Conservation (phyloP, 2,329 filamentous ascomycete species). For the Hypoxylon sp. region DNA sequence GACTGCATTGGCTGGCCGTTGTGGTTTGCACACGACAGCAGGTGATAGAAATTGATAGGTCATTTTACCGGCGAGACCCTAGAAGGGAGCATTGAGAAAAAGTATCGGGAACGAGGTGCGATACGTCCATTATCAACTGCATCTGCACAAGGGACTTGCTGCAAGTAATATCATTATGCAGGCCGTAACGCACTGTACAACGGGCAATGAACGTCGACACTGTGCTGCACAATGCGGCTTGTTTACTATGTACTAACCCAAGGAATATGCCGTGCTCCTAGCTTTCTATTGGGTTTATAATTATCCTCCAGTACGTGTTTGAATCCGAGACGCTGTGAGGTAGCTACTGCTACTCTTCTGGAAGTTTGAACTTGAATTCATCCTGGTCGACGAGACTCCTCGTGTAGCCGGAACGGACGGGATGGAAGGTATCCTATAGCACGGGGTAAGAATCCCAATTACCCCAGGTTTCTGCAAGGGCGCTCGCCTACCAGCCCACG, state of each 20-base stretch:
- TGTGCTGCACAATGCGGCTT: constrained; percentile 28
- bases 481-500: constrained; percentile 25
- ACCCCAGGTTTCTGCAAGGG: constrained; percentile 48
- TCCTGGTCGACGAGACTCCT: constrained; percentile 10
- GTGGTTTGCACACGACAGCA: constrained; percentile 33
- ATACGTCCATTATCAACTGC: constrained; percentile 32
- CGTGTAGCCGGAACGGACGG: constrained; percentile 23
- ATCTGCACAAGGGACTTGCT: constrained; percentile 35
- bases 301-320: constrained; percentile 17
- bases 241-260: constrained; percentile 13
- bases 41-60: constrained; percentile 40
- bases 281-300: constrained; percentile 25
- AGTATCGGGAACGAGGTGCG: constrained; percentile 33
- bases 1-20: constrained; percentile 15
- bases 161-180: constrained; percentile 44
- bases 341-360: neutral
- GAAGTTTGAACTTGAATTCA: constrained; percentile 2
- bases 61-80: constrained; percentile 41
- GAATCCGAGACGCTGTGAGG: constrained; percentile 3
- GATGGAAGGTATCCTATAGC: constrained; percentile 15
- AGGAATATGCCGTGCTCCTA: constrained; percentile 20
- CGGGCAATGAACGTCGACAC: constrained; percentile 1
- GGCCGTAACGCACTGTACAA: constrained; percentile 6
- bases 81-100: constrained; percentile 23
- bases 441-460: constrained; percentile 25